Base-by-base conservation (phyloP, 2,329 filamentous ascomycete species). In the Myriosclerotinia duriaeana region DNA sequence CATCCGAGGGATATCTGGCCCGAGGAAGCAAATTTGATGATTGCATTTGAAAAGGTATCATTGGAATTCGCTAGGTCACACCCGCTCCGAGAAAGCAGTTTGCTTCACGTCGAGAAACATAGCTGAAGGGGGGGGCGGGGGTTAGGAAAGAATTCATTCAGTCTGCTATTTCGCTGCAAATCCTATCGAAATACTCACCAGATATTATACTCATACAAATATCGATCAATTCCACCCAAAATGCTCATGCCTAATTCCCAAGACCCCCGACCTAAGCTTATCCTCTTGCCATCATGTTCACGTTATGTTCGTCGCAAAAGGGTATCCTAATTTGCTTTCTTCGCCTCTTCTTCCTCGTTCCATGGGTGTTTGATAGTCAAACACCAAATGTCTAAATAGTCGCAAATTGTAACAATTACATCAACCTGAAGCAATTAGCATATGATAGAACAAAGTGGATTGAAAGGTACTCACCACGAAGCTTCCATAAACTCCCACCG, bases 301-400 rank as follows among this genome's bases (percentile, higher is more conserved):
- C 63, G 22, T 65, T 61, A 22, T 11, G 20, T 34, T 58, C 54
- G 52, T 65, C 46, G 26, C 26, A 22, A 50, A 54, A 26, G 26
- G 14, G 12, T 22, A 36, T 53, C 62, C 36, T 67, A 67, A 55
- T 74, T 68, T 22, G 56, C 66, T 67, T 76, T 75, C 67, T 76
- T 76, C 36, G 70, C 68, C 40, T 77, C 72, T 6, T 76, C 75
- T 66, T 80, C 78, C 62, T 77, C 72, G 64, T 75, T 80, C 70
- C 84, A 83, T 30, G 86, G 87, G 73, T 98, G 89, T 85, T 99
- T 99, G 80, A 99, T 99, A 1, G 91, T 96, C 77, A 99, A 82
- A 77, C 95, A 99, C 92, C 93, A 98, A 72, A 99, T 99, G 77
- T 99, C 95, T 69, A 98, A 84, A 77, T 96, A 97, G 78, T 99